Conservation (phyloP, 2,329 filamentous ascomycete species). For the Westerdykella ornata region DNA sequence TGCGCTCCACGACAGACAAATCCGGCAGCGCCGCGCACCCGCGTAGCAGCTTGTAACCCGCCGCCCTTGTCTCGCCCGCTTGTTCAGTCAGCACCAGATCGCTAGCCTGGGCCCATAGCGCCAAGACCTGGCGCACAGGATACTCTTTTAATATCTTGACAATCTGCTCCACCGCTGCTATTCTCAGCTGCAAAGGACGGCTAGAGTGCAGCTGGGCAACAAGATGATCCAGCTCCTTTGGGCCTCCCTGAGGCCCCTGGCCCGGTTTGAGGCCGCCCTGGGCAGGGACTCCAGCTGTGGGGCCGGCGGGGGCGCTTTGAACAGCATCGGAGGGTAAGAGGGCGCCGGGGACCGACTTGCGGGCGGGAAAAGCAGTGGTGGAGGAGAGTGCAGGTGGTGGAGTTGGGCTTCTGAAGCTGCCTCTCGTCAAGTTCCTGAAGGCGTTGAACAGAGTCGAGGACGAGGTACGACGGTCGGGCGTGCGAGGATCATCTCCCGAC, state of each 20-base stretch:
- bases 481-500: constrained; percentile 30
- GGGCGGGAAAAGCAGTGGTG: constrained; percentile 25
- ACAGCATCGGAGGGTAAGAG: constrained; percentile 14
- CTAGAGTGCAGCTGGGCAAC: constrained; percentile 26
- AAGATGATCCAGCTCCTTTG: constrained; percentile 31
- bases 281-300: constrained; percentile 19
- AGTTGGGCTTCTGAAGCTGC: constrained; percentile 31
- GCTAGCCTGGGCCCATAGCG: constrained; percentile 34
- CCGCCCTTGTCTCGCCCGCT: constrained; percentile 27
- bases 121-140: constrained; percentile 32
- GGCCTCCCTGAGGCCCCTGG: constrained; percentile 24
- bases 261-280: not conserved
- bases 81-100: constrained; percentile 34
- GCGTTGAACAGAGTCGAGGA: constrained; percentile 34
- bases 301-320: constrained; percentile 12
- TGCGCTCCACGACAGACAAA: constrained; percentile 33
- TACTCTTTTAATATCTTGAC: constrained; percentile 32
- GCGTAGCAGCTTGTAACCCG: constrained; percentile 32
- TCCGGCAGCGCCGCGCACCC: constrained; percentile 30
- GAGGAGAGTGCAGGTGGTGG: constrained; percentile 28
- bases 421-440: constrained; percentile 32
- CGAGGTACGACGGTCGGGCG: constrained; percentile 36
- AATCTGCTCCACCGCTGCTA: constrained; percentile 28
- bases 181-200: constrained; percentile 23
- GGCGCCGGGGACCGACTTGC: constrained; percentile 23